A percentile compares a stretch with the other conserved stretches of the same genome.
These are phyloP conservation scores for Kregervanrija delftensis DNA, from an alignment of 805 yeast species.

Conservation along the genomic window DNA sequence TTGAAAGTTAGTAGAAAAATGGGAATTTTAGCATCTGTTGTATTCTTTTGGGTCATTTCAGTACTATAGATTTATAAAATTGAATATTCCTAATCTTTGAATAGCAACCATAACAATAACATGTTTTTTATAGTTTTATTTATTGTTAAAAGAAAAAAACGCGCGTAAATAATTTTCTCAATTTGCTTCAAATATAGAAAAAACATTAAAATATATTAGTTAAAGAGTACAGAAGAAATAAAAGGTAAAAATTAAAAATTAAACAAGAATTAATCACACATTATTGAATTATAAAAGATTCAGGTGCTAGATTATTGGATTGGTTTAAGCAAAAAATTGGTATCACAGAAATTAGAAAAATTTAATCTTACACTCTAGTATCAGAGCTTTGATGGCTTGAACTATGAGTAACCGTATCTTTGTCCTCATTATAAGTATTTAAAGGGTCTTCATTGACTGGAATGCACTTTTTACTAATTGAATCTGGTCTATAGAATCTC, in stretches of 20 bases:
- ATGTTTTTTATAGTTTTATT: too few relatives aligned
- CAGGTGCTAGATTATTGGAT: too few relatives aligned
- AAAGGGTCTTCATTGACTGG: neutral
- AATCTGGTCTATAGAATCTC: conserved; percentile 74
- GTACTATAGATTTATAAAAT: neutral
- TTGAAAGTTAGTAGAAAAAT: conserved; percentile 40
- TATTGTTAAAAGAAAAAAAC: too few relatives aligned
- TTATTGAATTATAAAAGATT: too few relatives aligned
- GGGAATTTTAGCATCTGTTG: neutral
- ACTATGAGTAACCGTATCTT: conserved; percentile 1
- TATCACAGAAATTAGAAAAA: neutral
- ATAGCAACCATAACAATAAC: too few relatives aligned
- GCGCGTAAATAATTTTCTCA: too few relatives aligned
- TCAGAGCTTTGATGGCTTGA: conserved; percentile 6
- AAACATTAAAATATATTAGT: too few relatives aligned
- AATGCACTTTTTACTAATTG: conserved; percentile 8
- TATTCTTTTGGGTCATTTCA: neutral
- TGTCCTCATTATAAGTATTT: neutral
- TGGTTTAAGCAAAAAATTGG: too few relatives aligned
- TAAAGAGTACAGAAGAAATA: too few relatives aligned
- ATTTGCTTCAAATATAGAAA: too few relatives aligned
- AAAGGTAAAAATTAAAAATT: too few relatives aligned
- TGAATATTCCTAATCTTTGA: neutral
- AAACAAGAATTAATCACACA: too few relatives aligned
- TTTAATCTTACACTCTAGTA: conserved; percentile 5